Percentiles rank a stretch among this genome's conserved stretches.
phyloP scores from a whole-genome alignment of 2,329 filamentous ascomycete genomes.

The Sporothrix mexicana region DNA sequence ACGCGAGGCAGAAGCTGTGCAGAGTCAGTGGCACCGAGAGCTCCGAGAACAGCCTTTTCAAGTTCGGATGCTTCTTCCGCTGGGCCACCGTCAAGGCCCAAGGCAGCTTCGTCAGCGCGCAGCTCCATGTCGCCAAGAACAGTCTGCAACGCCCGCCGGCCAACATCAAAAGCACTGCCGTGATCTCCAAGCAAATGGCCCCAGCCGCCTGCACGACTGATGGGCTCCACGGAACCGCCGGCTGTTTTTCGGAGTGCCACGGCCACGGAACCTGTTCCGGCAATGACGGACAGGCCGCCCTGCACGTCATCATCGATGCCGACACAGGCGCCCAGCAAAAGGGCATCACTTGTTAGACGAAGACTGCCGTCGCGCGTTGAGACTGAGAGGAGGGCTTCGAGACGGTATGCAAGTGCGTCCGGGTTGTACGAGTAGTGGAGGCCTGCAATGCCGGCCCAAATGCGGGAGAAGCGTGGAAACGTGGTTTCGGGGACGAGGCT shows the following conservation, averaged over 20 bases:
- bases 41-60: slow-evolving; percentile 19
- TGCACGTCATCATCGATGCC: slow-evolving; percentile 24
- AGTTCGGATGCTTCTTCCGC: neutral
- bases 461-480: slow-evolving; percentile 22
- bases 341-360: slow-evolving; percentile 32
- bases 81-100: neutral
- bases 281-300: slow-evolving; percentile 27
- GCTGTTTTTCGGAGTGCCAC: slow-evolving; percentile 21
- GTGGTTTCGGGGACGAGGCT: neutral
- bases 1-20: slow-evolving; percentile 29
- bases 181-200: slow-evolving; percentile 31
- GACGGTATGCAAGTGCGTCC: slow-evolving; percentile 23
- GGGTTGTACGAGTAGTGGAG: slow-evolving; percentile 31
- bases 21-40: neutral
- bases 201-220: slow-evolving; percentile 32
- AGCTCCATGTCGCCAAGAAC: slow-evolving; percentile 31
- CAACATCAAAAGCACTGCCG: slow-evolving; percentile 31
- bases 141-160: slow-evolving; percentile 31
- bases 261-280: slow-evolving; percentile 24
- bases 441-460: slow-evolving; percentile 33
- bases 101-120: slow-evolving; percentile 14
- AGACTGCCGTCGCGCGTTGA: slow-evolving; percentile 20
- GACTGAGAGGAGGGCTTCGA: slow-evolving; percentile 28
- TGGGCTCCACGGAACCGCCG: neutral
- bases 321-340: slow-evolving; percentile 27